Conservation (phyloP, 768 basidiomycete genomes). For the Solioccasus polychromus region DNA sequence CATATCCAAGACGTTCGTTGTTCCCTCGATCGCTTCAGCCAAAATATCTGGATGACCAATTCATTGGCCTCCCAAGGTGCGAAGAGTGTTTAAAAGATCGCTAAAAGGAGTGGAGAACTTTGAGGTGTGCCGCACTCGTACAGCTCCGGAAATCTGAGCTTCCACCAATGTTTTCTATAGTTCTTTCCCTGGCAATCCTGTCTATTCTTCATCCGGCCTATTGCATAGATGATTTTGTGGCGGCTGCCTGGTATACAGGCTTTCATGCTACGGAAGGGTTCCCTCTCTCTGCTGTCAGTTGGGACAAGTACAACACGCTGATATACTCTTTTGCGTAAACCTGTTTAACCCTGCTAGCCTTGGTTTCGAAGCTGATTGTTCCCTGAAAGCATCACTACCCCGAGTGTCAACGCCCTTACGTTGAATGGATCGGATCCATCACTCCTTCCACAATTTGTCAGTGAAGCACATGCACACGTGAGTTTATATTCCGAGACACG, state of each 20-base stretch:
- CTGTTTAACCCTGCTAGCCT: background rate
- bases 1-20: too few relatives aligned
- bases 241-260: conserved; percentile 60
- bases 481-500: conserved; percentile 8
- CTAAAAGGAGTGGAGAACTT: too few relatives aligned
- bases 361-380: background rate
- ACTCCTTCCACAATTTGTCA: conserved; percentile 53
- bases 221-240: conserved; percentile 40
- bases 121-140: too few relatives aligned
- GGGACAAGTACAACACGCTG: conserved; percentile 64
- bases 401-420: conserved; percentile 24
- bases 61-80: too few relatives aligned
- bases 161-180: background rate
- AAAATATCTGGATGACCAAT: too few relatives aligned
- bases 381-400: conserved; percentile 28
- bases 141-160: too few relatives aligned
- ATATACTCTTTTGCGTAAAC: conserved; percentile 63
- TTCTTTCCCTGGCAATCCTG: background rate
- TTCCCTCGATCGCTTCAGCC: too few relatives aligned
- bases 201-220: conserved; percentile 14
- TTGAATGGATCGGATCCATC: conserved; percentile 40
- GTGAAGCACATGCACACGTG: conserved; percentile 35
- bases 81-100: too few relatives aligned
- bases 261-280: conserved; percentile 55
- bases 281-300: conserved; percentile 52